Conservation (phyloP, 768 basidiomycete species). For the Psilocybe azurescens region DNA sequence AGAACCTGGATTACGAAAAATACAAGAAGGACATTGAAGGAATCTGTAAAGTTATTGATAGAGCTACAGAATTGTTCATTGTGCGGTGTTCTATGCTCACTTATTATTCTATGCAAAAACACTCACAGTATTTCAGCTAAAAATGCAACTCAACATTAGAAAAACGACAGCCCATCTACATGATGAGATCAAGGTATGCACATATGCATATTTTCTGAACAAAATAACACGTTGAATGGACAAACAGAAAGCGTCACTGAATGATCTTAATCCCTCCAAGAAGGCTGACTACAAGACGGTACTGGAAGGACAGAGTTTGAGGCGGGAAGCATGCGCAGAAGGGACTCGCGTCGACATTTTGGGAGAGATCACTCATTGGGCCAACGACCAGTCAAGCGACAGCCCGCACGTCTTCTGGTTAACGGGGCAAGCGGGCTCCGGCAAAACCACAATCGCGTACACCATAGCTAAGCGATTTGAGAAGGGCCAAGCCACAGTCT, state of each 20-base stretch:
- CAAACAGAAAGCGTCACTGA: neutral
- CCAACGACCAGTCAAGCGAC: conserved; percentile 4
- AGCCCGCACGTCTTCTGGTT: conserved; percentile 17
- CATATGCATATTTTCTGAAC: too few species aligned
- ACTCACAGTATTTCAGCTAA: too few species aligned
- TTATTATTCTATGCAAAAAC: too few species aligned
- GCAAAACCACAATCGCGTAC: conserved; percentile 16
- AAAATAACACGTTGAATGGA: too few species aligned
- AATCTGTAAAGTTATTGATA: too few species aligned
- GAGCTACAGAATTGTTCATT: too few species aligned
- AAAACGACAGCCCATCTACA: too few species aligned
- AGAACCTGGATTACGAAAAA: too few species aligned
- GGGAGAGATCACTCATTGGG: conserved; percentile 12
- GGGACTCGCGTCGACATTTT: conserved; percentile 16
- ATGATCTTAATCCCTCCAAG: neutral
- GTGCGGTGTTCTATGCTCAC: too few species aligned
- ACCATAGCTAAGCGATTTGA: conserved; percentile 10
- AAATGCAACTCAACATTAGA: too few species aligned
- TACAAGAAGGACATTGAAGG: too few species aligned
- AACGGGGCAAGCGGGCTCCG: conserved; percentile 15
- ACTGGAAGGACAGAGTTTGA: neutral
- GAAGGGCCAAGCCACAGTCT: neutral
- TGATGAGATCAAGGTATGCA: too few species aligned
- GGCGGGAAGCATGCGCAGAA: conserved; percentile 7
- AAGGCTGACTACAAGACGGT: neutral